These are phyloP conservation scores for Wickerhamomyces sp. DNA, from an alignment of 1,139 yeast species.

Conservation along the genomic window DNA sequence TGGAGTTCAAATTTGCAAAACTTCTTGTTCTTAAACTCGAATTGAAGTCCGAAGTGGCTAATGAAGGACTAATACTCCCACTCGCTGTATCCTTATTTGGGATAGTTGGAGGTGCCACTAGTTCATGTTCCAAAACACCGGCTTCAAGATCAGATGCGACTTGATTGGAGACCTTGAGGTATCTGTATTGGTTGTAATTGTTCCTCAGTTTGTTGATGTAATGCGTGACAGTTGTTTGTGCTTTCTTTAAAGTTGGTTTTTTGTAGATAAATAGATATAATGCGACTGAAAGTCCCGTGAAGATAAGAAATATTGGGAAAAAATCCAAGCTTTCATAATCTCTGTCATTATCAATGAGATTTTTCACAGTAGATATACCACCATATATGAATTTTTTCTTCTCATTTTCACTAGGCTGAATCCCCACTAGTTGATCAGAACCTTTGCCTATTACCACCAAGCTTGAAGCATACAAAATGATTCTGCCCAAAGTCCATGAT, in stretches of 20 bases:
- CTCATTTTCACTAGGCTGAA: constrained; percentile 46
- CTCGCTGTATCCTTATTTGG: constrained; percentile 7
- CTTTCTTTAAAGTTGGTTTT: constrained; percentile 9
- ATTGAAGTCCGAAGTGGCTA: constrained; percentile 9
- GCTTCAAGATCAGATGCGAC: constrained; percentile 18
- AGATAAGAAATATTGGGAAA: constrained; percentile 9
- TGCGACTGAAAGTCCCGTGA: constrained; percentile 2
- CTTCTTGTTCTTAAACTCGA: constrained; percentile 21
- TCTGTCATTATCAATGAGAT: constrained; percentile 3
- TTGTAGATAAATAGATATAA: constrained; percentile 13
- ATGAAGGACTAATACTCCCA: constrained; percentile 21
- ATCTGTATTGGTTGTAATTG: constrained; percentile 15
- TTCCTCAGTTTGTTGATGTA: constrained; percentile 9
- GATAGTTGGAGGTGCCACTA: not conserved
- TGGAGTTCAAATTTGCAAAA: constrained; percentile 15
- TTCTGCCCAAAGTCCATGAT: constrained; percentile 66
- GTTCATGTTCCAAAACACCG: constrained; percentile 8
- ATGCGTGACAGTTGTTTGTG: constrained; percentile 10
- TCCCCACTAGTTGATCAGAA: constrained; percentile 36
- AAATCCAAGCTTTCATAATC: constrained; percentile 6
- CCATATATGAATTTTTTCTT: constrained; percentile 19
- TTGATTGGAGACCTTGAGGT: constrained; percentile 17
- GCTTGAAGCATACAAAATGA: constrained; percentile 54
- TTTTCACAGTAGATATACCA: constrained; percentile 7
- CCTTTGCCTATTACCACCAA: constrained; percentile 33